A percentile compares a stretch with the other conserved stretches of the same genome.
These are phyloP conservation scores for Globisporangium barbulae DNA, from an alignment of 352 stramenopile species.

Conservation along the genomic window DNA sequence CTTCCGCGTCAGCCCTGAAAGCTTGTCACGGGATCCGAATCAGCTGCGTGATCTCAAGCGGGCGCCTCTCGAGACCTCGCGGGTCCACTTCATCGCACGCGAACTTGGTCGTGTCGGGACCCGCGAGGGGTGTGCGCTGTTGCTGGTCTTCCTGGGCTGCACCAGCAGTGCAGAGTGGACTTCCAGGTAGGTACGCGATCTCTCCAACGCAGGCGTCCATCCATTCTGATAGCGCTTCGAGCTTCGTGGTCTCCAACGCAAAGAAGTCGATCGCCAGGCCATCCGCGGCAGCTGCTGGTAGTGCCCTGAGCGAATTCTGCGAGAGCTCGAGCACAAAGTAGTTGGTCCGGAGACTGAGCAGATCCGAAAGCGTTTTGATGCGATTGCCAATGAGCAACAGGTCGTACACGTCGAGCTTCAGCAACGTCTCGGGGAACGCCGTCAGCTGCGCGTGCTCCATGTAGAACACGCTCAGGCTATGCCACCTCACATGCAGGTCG, in stretches of 20 bases:
- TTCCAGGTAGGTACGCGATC: background rate
- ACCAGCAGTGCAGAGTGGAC: background rate
- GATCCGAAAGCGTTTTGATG: constrained; percentile 10
- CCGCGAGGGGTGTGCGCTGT: background rate
- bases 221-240: constrained; percentile 16
- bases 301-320: constrained; percentile 20
- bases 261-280: too few species aligned
- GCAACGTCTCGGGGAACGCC: background rate
- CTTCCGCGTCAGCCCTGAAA: too few species aligned
- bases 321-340: constrained; percentile 26
- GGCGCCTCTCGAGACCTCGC: constrained; percentile 2
- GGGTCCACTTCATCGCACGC: constrained; percentile 11
- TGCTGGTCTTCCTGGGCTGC: background rate
- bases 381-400: background rate
- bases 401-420: background rate
- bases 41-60: background rate
- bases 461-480: constrained; percentile 14
- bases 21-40: background rate
- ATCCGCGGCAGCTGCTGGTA: too few species aligned
- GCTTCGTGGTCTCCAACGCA: constrained; percentile 7
- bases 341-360: background rate
- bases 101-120: background rate
- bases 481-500: constrained; percentile 21
- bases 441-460: constrained; percentile 19
- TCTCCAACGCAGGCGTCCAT: background rate